These are phyloP conservation scores for Tritrichomonas musculus DNA, from an alignment of 208 protist species.

Conservation along the genomic window DNA sequence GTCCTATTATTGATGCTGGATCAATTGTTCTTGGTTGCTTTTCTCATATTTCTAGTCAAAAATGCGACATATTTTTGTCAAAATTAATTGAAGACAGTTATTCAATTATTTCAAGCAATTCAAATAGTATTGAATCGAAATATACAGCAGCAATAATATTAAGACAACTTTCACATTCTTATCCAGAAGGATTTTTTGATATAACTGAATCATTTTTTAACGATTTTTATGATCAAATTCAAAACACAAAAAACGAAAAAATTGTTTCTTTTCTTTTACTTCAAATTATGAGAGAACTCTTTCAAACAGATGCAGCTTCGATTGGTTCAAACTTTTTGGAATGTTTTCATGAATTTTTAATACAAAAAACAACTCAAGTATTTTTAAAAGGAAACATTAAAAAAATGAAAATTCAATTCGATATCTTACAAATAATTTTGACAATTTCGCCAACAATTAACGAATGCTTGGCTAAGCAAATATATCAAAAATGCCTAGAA, in stretches of 20 bases:
- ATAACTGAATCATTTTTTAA: too few relatives aligned
- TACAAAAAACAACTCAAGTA: too few relatives aligned
- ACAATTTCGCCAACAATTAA: too few relatives aligned
- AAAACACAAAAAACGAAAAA: background rate
- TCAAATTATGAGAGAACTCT: background rate
- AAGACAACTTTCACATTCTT: background rate
- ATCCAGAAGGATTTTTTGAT: background rate
- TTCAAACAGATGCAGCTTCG: background rate
- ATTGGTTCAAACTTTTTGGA: background rate
- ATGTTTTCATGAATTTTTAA: background rate
- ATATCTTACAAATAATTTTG: background rate
- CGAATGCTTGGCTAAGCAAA: too few relatives aligned
- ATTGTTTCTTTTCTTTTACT: background rate
- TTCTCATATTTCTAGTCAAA: background rate
- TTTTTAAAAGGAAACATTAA: too few relatives aligned
- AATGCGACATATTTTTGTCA: too few relatives aligned
- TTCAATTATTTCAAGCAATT: background rate
- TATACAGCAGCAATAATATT: background rate
- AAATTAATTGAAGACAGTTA: too few relatives aligned
- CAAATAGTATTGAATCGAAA: too few relatives aligned
- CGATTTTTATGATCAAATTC: background rate
- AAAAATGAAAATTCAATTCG: too few relatives aligned
- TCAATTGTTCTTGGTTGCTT: background rate
- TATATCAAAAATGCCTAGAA: too few relatives aligned
- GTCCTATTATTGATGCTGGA: background rate